Conservation (phyloP, 164 flowering plant species). For the Aristolochia contorta region DNA sequence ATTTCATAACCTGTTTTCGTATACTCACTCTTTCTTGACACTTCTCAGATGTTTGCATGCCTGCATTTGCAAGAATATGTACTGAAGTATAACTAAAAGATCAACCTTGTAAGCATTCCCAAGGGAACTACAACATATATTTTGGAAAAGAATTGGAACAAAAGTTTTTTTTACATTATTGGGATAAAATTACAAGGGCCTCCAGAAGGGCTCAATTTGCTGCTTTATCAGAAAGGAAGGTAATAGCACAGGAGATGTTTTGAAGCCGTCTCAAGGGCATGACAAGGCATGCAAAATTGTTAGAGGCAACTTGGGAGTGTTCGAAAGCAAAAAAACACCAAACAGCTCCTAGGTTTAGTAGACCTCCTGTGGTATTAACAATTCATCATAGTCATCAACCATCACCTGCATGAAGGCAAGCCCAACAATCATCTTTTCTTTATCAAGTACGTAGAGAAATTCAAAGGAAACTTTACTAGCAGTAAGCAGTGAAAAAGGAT, state of each 20-base stretch:
- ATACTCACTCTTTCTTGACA: no score
- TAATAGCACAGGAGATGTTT: background rate
- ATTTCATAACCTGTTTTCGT: no score
- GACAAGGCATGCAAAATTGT: constrained; percentile 27
- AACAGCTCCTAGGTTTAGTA: constrained; percentile 27
- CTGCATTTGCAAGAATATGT: no score
- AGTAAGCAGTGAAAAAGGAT: background rate
- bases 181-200: no score
- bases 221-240: background rate
- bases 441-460: no score
- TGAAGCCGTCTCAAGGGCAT: constrained; percentile 9
- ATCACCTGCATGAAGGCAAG: constrained; percentile 27
- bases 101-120: no score
- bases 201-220: background rate
- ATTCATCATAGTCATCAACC: constrained; percentile 50
- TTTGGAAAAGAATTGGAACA: background rate
- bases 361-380: constrained; percentile 44
- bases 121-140: background rate
- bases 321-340: background rate
- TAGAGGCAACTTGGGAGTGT: constrained; percentile 11
- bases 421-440: background rate
- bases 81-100: no score
- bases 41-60: no score
- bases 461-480: background rate
- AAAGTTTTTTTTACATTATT: background rate